Base-by-base conservation (phyloP, 192 early-diverging fungal genomes). In the Spinellus fusiger region DNA sequence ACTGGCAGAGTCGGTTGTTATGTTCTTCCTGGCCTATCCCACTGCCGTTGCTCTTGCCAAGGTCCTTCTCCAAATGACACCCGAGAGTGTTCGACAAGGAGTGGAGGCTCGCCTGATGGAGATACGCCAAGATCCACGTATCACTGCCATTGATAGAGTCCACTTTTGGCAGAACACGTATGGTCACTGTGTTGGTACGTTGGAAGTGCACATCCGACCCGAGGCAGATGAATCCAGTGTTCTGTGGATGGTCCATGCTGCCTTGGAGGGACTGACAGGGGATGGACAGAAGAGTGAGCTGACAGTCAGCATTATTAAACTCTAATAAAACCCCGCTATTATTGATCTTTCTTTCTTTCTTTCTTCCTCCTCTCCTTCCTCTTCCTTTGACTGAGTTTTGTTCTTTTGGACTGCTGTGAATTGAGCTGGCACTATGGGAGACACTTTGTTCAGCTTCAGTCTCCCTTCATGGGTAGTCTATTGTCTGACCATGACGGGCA, bases 81-180 rank as follows among this genome's bases (percentile, higher is more conserved):
- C 82, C 1, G 66, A 77, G 12, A 49, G 58, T 23, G 65, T 70
- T 27, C 58, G 69, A 0, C 63, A 64, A 32, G 68, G 71, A 10
- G 61, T 83, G 12, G 81, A 83, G 28, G 71, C 64, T 22, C 54
- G 69, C 10, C 32, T 83, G 5, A 60, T 73, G 22, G 76, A 76
- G 69, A 70, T 77, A 29, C 56, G 59, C n/a, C 72, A 61, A 47
- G 64, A 80, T 54, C 73, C 79, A 59, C 55, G 61, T 8, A 76
- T 83, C 16, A 4, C 77, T n/a, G 54, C 66, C 5, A 67, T 83
- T 20, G 73, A 73, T 20, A 51, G 73, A 7, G 67, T 77, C 1
- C 81, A 83, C 69, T 71, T 83, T 34, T 83, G 81, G 81, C 77
- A 74, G 32, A 83, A 80, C 49, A 79, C 79, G 0, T 77, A 76